Conservation (phyloP, 257 asterid genomes). For the Cynanchum wilfordii region DNA sequence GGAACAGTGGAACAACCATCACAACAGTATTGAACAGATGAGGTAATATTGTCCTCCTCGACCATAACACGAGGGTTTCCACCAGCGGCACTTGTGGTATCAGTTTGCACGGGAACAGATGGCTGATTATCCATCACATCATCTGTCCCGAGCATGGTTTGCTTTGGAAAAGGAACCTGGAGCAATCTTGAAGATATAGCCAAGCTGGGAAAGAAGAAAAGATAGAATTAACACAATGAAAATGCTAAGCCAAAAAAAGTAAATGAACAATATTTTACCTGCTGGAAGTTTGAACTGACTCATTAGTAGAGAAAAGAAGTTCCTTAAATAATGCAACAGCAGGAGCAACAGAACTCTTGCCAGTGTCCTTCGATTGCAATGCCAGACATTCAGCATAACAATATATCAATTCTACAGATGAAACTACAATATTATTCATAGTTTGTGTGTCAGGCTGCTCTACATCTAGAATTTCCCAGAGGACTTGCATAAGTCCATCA, state of each 20-base stretch:
- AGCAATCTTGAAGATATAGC: slow-evolving; percentile 98
- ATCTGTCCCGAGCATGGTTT: slow-evolving; percentile 85
- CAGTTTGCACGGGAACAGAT: slow-evolving; percentile 58
- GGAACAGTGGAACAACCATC: slow-evolving; percentile 99
- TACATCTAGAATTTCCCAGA: slow-evolving; percentile 93
- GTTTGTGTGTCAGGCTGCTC: slow-evolving; percentile 95
- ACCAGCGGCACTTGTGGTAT: slow-evolving; percentile 45
- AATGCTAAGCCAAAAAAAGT: slow-evolving; percentile 11
- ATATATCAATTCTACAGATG: slow-evolving; percentile 85
- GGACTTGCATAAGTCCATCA: slow-evolving; percentile 94
- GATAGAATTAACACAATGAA: slow-evolving; percentile 24
- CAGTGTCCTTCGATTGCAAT: slow-evolving; percentile 61
- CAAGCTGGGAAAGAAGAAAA: slow-evolving; percentile 56
- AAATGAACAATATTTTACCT: slow-evolving; percentile 43
- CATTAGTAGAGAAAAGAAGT: slow-evolving; percentile 74
- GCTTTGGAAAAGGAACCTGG: slow-evolving; percentile 99
- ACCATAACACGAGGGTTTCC: slow-evolving; percentile 71
- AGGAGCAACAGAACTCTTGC: slow-evolving; percentile 61
- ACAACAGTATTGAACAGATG: slow-evolving; percentile 96
- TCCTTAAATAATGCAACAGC: slow-evolving; percentile 81
- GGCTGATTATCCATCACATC: slow-evolving; percentile 57
- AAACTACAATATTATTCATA: slow-evolving; percentile 86
- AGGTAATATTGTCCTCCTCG: slow-evolving; percentile 89
- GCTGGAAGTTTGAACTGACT: slow-evolving; percentile 99
- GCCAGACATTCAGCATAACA: slow-evolving; percentile 96